phyloP scores from a whole-genome alignment of 2,329 filamentous ascomycete genomes.

The Apiospora koreana region DNA sequence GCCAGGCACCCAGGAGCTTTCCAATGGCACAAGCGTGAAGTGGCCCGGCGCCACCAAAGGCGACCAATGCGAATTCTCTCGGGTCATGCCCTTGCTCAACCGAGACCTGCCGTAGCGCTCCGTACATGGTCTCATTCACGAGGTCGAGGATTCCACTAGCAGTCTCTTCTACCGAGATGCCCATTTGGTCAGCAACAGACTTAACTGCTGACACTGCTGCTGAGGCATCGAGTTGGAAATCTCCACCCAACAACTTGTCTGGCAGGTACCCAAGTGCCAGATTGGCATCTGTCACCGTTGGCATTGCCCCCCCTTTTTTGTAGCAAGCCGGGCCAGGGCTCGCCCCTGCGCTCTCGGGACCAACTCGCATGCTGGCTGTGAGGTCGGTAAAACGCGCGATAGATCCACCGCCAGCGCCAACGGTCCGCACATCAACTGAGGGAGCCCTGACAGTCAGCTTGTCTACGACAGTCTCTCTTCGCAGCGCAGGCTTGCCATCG shows the following conservation, averaged over 20 bases:
- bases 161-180: conserved; percentile 40
- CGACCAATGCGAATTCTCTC: conserved; percentile 50
- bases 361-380: conserved; percentile 49
- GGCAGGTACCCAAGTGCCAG: conserved; percentile 49
- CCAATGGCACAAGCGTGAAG: conserved; percentile 52
- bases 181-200: conserved; percentile 46
- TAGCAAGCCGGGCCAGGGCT: conserved; percentile 51
- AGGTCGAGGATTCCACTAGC: conserved; percentile 51
- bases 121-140: conserved; percentile 53
- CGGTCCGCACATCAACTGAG: conserved; percentile 49
- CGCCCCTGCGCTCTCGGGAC: conserved; percentile 51
- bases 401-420: conserved; percentile 51
- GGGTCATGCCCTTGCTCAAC: conserved; percentile 54
- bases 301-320: conserved; percentile 44
- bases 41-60: conserved; percentile 51
- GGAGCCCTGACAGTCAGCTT: conserved; percentile 45
- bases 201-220: conserved; percentile 43
- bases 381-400: conserved; percentile 49
- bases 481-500: conserved; percentile 42
- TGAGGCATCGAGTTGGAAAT: conserved; percentile 43
- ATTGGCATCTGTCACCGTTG: conserved; percentile 52
- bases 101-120: conserved; percentile 49
- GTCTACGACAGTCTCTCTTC: conserved; percentile 46
- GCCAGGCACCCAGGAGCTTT: conserved; percentile 49
- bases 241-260: conserved; percentile 44